Conservation (phyloP, 805 yeast genomes). For the Monosporozyma aquatica region DNA sequence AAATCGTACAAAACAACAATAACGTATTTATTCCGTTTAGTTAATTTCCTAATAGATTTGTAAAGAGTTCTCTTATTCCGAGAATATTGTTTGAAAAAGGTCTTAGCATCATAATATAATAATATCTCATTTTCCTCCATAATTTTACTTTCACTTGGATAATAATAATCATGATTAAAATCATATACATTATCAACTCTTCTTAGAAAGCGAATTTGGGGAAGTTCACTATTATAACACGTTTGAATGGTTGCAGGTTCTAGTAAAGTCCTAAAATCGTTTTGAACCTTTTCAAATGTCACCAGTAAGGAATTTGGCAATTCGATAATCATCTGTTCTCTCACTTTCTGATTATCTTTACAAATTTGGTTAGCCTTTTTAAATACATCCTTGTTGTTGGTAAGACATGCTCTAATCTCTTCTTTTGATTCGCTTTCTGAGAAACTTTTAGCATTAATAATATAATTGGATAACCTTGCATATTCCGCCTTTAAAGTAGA, state of each 20-base stretch:
- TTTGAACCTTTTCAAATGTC: conserved; percentile 21
- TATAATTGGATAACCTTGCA: conserved; percentile 12
- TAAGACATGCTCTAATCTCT: conserved; percentile 4
- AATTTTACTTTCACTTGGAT: conserved; percentile 39
- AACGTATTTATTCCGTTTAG: conserved; percentile 24
- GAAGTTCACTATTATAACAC: conserved; percentile 25
- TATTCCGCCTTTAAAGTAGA: not conserved
- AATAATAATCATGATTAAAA: conserved; percentile 39
- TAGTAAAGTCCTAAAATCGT: conserved; percentile 14
- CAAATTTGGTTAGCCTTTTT: conserved; percentile 32
- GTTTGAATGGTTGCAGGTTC: conserved; percentile 22
- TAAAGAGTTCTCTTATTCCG: conserved; percentile 20
- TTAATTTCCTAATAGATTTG: conserved; percentile 18
- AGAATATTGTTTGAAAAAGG: conserved; percentile 33
- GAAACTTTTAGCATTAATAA: conserved; percentile 16
- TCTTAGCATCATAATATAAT: conserved; percentile 39
- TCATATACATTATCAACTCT: conserved; percentile 42
- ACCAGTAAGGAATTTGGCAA: conserved; percentile 30
- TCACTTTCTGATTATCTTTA: conserved; percentile 42
- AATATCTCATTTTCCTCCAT: conserved; percentile 38
- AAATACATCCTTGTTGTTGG: conserved; percentile 12
- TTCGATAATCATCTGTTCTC: conserved; percentile 41
- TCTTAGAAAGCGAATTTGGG: conserved; percentile 46
- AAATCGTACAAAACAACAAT: conserved; percentile 42
- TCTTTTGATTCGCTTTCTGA: conserved; percentile 17